Conservation (phyloP, 2,329 filamentous ascomycete genomes). For the Exophiala calicioides region DNA sequence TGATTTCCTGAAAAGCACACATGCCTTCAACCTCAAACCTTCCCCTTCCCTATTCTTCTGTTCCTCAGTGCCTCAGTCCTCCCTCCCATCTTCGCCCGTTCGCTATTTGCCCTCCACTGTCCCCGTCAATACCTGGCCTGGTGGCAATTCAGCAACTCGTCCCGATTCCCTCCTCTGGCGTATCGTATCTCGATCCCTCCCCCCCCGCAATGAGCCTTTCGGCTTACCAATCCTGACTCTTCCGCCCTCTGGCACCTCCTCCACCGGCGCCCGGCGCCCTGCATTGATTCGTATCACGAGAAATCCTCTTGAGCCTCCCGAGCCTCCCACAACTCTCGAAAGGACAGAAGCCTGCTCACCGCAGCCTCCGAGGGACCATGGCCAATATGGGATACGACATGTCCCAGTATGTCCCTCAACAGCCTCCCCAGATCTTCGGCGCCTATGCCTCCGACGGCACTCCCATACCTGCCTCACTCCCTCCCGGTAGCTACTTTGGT, state of each 20-base stretch:
- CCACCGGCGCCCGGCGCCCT: conserved; percentile 1
- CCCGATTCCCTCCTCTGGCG: background rate
- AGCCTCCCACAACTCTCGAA: no score
- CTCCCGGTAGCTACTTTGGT: conserved; percentile 39
- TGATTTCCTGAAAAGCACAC: no score
- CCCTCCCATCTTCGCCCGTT: no score
- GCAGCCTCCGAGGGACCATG: conserved; percentile 25
- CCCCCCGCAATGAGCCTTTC: conserved; percentile 13
- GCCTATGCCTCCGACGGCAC: conserved; percentile 62
- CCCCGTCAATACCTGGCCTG: no score
- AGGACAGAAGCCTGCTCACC: background rate
- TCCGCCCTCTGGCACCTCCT: background rate
- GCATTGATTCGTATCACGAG: conserved; percentile 9
- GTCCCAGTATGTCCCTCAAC: conserved; percentile 59
- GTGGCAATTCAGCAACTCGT: background rate
- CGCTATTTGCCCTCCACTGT: no score
- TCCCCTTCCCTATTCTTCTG: no score
- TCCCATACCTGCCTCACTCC: conserved; percentile 55
- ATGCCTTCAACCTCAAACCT: no score
- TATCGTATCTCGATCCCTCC: background rate
- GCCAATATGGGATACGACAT: conserved; percentile 47
- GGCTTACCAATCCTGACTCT: conserved; percentile 13
- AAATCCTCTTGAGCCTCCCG: background rate
- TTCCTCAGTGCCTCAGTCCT: no score
- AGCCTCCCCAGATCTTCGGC: conserved; percentile 69